Percentiles rank a stretch among this genome's conserved stretches.
phyloP scores from a whole-genome alignment of 176 grass and related monocot species.

The Zoysia japonica region DNA sequence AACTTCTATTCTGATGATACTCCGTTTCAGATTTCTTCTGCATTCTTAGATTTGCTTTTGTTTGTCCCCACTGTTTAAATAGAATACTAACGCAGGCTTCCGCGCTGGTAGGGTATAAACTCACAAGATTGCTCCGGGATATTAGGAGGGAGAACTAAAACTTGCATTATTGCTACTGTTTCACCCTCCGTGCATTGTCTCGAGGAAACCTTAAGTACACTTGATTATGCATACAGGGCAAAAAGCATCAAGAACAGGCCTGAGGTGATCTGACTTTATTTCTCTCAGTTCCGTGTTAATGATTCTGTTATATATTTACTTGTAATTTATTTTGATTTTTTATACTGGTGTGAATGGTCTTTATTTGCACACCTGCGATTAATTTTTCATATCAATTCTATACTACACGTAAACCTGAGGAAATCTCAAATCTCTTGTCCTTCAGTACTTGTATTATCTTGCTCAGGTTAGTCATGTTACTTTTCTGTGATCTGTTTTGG shows the following conservation, averaged over 20 bases:
- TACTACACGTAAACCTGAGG: too few relatives aligned
- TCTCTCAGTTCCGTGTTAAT: neutral
- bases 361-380: too few relatives aligned
- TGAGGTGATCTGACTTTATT: constrained; percentile 51
- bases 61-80: too few relatives aligned
- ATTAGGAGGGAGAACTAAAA: constrained; percentile 95
- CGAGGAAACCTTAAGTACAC: constrained; percentile 93
- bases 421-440: too few relatives aligned
- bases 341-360: neutral
- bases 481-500: too few relatives aligned
- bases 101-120: constrained; percentile 30
- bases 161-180: constrained; percentile 96
- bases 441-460: too few relatives aligned
- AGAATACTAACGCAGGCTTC: too few relatives aligned
- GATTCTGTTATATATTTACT: neutral
- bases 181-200: constrained; percentile 80
- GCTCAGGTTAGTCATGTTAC: too few relatives aligned
- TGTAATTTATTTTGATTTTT: neutral
- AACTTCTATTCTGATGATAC: too few relatives aligned
- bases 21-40: too few relatives aligned
- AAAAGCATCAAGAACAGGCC: constrained; percentile 99
- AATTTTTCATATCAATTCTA: too few relatives aligned
- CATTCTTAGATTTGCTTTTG: too few relatives aligned
- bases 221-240: constrained; percentile 94
- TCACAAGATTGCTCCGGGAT: constrained; percentile 90